Conservation (phyloP, 1,139 yeast species). For the Arxiozyma heterogenica region DNA sequence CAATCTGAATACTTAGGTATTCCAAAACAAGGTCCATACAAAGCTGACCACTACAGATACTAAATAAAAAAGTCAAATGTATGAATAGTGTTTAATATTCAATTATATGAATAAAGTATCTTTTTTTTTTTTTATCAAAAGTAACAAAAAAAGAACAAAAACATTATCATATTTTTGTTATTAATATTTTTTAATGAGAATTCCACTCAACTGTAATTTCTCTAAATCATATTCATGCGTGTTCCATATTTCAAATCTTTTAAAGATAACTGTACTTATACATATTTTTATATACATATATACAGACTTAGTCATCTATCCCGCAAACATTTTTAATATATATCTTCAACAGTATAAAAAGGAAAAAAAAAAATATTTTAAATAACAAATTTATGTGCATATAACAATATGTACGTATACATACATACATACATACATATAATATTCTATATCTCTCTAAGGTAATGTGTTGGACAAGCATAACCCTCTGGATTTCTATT, state of each 20-base stretch:
- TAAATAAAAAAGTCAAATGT: conserved; percentile 22
- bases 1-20: conserved; percentile 96
- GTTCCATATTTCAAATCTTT: neutral
- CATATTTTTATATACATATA: neutral
- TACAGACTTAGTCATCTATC: neutral
- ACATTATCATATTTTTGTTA: no score
- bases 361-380: neutral
- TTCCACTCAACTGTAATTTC: conserved; percentile 4
- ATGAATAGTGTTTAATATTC: no score
- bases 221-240: conserved; percentile 1
- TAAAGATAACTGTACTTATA: neutral
- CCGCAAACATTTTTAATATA: neutral
- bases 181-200: neutral
- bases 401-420: no score
- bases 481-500: conserved; percentile 74
- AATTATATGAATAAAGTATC: neutral
- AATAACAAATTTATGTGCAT: neutral
- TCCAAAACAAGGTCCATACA: conserved; percentile 93
- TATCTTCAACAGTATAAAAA: conserved; percentile 13
- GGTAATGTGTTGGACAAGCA: conserved; percentile 79
- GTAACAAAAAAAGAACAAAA: no score
- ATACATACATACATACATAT: conserved; percentile 3
- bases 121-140: neutral
- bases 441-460: conserved; percentile 36
- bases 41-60: conserved; percentile 98